A percentile compares a stretch with the other conserved stretches of the same genome.
phyloP scores from a whole-genome alignment of 805 yeast genomes.

The Saccharomycopsis javanensis region DNA sequence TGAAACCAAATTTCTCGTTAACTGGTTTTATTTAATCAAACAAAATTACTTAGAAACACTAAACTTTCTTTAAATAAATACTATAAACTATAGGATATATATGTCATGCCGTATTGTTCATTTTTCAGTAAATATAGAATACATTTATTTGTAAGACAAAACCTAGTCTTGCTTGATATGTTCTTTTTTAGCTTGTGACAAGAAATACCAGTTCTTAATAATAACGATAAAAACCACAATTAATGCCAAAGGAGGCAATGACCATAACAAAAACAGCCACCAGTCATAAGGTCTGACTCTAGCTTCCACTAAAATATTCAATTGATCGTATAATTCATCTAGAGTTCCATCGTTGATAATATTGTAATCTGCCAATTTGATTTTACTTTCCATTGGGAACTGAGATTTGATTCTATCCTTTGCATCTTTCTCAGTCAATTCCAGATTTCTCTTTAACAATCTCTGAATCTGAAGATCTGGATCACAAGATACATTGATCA shows the following conservation, averaged over 20 bases:
- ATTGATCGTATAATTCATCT: slow-evolving; percentile 33
- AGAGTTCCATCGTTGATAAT: slow-evolving; percentile 50
- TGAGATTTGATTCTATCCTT: slow-evolving; percentile 65
- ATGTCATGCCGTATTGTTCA: too few relatives aligned
- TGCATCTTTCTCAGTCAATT: slow-evolving; percentile 57
- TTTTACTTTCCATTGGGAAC: slow-evolving; percentile 53
- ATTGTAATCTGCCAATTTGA: slow-evolving; percentile 51
- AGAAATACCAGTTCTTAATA: background rate
- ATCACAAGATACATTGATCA: slow-evolving; percentile 48
- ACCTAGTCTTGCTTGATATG: background rate
- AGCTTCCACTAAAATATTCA: slow-evolving; percentile 32
- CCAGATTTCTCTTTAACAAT: slow-evolving; percentile 56
- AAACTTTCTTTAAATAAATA: too few relatives aligned
- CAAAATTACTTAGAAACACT: too few relatives aligned
- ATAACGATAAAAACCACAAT: background rate
- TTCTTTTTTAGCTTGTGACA: background rate
- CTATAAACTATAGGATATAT: too few relatives aligned
- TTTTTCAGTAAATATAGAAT: too few relatives aligned
- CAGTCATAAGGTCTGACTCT: slow-evolving; percentile 29
- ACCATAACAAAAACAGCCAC: slow-evolving; percentile 7
- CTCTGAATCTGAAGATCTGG: slow-evolving; percentile 52
- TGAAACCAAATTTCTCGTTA: too few relatives aligned
- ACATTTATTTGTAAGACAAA: too few relatives aligned
- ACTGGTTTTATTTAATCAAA: too few relatives aligned
- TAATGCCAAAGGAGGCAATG: slow-evolving; percentile 6